These are phyloP conservation scores for Trichosporon inkin DNA, from an alignment of 1,284 basidiomycete species.

Conservation along the genomic window DNA sequence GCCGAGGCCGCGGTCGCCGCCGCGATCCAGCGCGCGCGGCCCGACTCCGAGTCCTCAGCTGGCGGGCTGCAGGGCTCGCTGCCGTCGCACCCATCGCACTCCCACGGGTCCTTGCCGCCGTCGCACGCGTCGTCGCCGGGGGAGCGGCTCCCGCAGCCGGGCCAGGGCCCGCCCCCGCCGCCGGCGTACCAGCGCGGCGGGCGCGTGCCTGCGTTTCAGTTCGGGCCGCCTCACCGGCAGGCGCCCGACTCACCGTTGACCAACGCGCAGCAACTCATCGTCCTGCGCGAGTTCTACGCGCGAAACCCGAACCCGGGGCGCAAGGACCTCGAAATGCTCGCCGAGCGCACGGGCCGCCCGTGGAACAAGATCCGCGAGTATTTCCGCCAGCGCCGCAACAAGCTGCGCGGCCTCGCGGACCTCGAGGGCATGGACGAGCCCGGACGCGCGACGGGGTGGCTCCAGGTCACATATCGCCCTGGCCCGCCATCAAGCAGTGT, in stretches of 20 bases:
- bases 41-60: not conserved
- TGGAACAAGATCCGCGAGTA: constrained; percentile 47
- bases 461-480: constrained; percentile 41
- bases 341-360: constrained; percentile 38
- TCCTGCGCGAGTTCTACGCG: constrained; percentile 40
- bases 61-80: not conserved
- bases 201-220: constrained; percentile 11
- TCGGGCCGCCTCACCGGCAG: constrained; percentile 19
- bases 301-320: constrained; percentile 43
- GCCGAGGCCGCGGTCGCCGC: constrained; percentile 36
- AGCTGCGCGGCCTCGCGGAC: constrained; percentile 40
- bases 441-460: constrained; percentile 43
- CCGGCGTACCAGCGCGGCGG: constrained; percentile 23
- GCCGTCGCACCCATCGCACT: not conserved
- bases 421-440: constrained; percentile 45
- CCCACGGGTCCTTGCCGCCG: not conserved
- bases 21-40: constrained; percentile 16
- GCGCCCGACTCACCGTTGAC: constrained; percentile 21
- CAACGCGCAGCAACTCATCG: constrained; percentile 35
- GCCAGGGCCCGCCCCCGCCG: constrained; percentile 18
- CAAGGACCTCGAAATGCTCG: constrained; percentile 34
- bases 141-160: constrained; percentile 14
- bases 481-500: constrained; percentile 26
- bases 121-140: constrained; percentile 10
- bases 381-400: constrained; percentile 45